A percentile compares a stretch with the other conserved stretches of the same genome.
Evolutionary conservation across 2,329 filamentous ascomycete genomes (phyloP).

Genomic region (Penicillium sp.): DNA sequence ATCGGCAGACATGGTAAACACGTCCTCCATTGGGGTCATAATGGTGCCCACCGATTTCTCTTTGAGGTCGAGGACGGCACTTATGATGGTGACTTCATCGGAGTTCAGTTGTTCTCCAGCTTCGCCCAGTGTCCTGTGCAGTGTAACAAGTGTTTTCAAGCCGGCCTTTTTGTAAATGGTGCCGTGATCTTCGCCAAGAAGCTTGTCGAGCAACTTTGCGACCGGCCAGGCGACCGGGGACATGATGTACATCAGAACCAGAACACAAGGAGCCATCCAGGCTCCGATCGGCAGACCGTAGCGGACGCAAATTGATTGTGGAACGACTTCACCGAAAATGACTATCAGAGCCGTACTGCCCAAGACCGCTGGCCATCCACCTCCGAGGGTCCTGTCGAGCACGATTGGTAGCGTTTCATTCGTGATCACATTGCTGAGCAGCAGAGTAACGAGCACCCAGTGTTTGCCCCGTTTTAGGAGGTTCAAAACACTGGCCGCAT

Average conservation of each 20-base stretch:
- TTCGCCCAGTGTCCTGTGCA: slow-evolving; percentile 89
- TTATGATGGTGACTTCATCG: slow-evolving; percentile 98
- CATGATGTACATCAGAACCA: slow-evolving; percentile 88
- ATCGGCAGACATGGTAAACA: slow-evolving; percentile 95
- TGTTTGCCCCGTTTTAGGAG: slow-evolving; percentile 89
- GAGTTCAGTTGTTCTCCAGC: slow-evolving; percentile 87
- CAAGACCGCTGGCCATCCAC: slow-evolving; percentile 90
- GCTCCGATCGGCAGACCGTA: slow-evolving; percentile 95
- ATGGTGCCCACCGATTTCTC: slow-evolving; percentile 93
- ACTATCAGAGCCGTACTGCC: slow-evolving; percentile 95
- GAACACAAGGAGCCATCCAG: slow-evolving; percentile 86
- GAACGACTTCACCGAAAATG: slow-evolving; percentile 96
- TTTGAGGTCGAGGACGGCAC: slow-evolving; percentile 92
- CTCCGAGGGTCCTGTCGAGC: slow-evolving; percentile 88
- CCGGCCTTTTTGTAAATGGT: slow-evolving; percentile 98
- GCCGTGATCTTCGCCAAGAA: slow-evolving; percentile 92
- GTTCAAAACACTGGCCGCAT: slow-evolving; percentile 79
- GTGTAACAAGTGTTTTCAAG: slow-evolving; percentile 90
- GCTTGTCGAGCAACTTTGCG: slow-evolving; percentile 89
- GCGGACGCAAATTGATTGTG: slow-evolving; percentile 93
- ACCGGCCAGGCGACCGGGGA: slow-evolving; percentile 91
- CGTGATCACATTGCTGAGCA: slow-evolving; percentile 95
- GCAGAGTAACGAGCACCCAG: slow-evolving; percentile 93
- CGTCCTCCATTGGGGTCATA: slow-evolving; percentile 98
- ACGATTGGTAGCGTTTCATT: slow-evolving; percentile 97